Evolutionary conservation across 495 filamentous ascomycete species (phyloP).

Genomic region (Polyplosphaeria fusca): DNA sequence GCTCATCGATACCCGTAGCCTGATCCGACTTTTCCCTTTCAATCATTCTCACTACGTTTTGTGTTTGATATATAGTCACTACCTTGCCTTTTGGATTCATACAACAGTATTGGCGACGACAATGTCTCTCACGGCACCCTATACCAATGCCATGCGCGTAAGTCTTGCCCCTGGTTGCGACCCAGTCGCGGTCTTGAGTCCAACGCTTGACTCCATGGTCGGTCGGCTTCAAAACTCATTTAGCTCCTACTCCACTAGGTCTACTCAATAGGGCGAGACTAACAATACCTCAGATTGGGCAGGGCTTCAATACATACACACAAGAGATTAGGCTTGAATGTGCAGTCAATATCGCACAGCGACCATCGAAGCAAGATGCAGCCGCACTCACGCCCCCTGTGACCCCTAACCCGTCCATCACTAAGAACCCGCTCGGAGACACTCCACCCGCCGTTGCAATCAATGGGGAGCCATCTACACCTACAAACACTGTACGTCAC

Average conservation of each 20-base stretch:
- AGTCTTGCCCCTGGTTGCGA: no score
- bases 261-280: no score
- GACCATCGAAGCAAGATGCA: neutral
- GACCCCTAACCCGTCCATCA: conserved; percentile 10
- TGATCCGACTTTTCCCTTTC: neutral
- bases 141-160: conserved; percentile 36
- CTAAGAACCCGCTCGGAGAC: conserved; percentile 3
- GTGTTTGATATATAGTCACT: neutral
- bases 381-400: conserved; percentile 7
- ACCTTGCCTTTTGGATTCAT: no score
- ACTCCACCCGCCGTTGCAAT: conserved; percentile 21
- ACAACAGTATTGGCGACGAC: neutral
- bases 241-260: no score
- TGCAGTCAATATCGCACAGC: conserved; percentile 17
- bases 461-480: conserved; percentile 13
- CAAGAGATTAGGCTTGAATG: conserved; percentile 34
- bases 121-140: conserved; percentile 32
- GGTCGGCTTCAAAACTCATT: no score
- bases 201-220: no score
- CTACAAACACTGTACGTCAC: no score
- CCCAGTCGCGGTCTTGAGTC: no score
- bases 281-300: conserved; percentile 22
- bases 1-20: neutral
- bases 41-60: neutral
- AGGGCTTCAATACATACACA: conserved; percentile 35